phyloP scores from a whole-genome alignment of 2,329 filamentous ascomycete species.

The Mycosphaerelloides madeirae region DNA sequence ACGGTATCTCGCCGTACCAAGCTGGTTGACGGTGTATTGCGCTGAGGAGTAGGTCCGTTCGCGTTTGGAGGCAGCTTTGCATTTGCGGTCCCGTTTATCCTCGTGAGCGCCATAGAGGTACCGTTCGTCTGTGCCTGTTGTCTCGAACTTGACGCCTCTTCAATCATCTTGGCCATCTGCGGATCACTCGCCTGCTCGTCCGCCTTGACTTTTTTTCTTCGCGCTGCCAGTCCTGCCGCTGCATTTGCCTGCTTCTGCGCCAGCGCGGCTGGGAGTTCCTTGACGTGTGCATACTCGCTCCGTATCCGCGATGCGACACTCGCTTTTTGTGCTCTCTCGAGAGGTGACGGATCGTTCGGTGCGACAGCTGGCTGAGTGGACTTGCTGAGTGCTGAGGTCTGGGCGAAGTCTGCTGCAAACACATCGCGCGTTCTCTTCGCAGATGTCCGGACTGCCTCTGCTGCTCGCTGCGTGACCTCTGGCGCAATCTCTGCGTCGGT shows the following conservation, averaged over 20 bases:
- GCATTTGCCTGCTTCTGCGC: constrained; percentile 72
- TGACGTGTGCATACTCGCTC: constrained; percentile 72
- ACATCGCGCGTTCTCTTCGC: constrained; percentile 52
- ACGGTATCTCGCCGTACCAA: constrained; percentile 61
- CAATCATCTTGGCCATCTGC: constrained; percentile 64
- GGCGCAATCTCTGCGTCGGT: constrained; percentile 16
- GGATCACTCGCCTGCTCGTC: constrained; percentile 49
- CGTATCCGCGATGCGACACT: constrained; percentile 56
- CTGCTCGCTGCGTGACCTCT: constrained; percentile 21
- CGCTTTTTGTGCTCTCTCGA: constrained; percentile 42
- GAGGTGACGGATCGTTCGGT: constrained; percentile 42
- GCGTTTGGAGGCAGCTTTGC: constrained; percentile 49
- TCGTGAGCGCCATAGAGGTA: constrained; percentile 55
- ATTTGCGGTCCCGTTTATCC: constrained; percentile 43
- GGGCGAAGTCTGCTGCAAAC: constrained; percentile 50
- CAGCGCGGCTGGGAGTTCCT: constrained; percentile 70
- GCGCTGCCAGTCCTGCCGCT: constrained; percentile 51
- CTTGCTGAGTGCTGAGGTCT: constrained; percentile 39
- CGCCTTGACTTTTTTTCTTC: constrained; percentile 59
- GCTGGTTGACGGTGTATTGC: constrained; percentile 50
- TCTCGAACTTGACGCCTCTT: constrained; percentile 52
- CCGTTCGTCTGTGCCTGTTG: constrained; percentile 39
- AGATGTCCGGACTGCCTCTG: constrained; percentile 39
- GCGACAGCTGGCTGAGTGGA: constrained; percentile 39
- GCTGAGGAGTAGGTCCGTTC: constrained; percentile 50